phyloP scores from a whole-genome alignment of 371 early-diverging fungal genomes.

The Cokeromyces recurvatus region DNA sequence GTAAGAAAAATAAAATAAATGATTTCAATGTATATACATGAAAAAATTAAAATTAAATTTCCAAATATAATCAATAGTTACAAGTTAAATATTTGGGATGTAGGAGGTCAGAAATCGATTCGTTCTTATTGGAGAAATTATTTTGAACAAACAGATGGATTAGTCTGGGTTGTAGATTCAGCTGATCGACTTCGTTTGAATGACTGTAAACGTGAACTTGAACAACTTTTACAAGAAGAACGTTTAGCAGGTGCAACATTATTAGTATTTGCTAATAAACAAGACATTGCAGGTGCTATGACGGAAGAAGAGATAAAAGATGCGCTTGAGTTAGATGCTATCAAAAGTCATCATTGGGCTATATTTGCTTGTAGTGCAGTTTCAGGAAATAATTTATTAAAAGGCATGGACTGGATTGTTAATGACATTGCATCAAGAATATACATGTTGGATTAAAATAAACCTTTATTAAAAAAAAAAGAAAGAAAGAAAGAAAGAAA shows the following conservation, averaged over 20 bases:
- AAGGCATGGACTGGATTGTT: constrained; percentile 93
- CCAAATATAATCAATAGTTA: constrained; percentile 12
- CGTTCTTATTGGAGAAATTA: constrained; percentile 99
- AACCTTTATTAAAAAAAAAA: not conserved
- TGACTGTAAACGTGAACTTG: constrained; percentile 81
- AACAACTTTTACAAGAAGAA: constrained; percentile 81
- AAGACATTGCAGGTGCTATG: constrained; percentile 87
- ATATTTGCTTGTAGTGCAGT: constrained; percentile 89
- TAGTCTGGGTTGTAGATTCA: constrained; percentile 98
- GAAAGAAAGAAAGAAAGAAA: not conserved
- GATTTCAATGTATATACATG: no score
- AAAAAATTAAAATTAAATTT: no score
- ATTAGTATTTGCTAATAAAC: constrained; percentile 94
- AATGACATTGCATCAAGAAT: constrained; percentile 87
- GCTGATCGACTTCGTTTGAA: constrained; percentile 80
- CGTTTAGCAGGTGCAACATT: constrained; percentile 90
- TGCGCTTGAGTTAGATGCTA: constrained; percentile 66
- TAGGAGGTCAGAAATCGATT: constrained; percentile 98
- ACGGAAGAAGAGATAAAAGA: constrained; percentile 67
- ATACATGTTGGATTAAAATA: constrained; percentile 58
- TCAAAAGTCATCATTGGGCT: constrained; percentile 90
- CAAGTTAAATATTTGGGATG: constrained; percentile 73
- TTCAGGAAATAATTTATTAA: constrained; percentile 79
- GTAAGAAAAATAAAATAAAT: constrained; percentile 25
- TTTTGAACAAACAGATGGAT: constrained; percentile 98